Conservation (phyloP, 208 protist genomes). For the Leishmania amazonensis region DNA sequence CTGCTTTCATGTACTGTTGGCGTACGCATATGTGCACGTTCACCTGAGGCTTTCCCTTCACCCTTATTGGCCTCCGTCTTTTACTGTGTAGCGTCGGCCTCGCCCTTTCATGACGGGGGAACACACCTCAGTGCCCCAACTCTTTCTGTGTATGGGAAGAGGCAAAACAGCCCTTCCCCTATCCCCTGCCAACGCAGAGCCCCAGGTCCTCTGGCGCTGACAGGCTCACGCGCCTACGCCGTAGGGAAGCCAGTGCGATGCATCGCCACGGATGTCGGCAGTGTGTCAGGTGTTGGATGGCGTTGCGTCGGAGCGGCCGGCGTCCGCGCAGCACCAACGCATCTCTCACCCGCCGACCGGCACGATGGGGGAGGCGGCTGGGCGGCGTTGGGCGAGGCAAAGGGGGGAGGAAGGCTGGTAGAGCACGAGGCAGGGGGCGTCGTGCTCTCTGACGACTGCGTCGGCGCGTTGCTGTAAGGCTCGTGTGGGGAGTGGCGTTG, state of each 20-base stretch:
- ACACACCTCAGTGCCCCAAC: not conserved
- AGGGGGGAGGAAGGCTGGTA: not conserved
- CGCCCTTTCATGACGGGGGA: not conserved
- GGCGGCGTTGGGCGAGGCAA: not conserved
- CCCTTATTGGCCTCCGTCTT: not conserved
- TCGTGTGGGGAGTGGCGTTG: not conserved
- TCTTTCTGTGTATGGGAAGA: not conserved
- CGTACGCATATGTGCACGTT: not conserved
- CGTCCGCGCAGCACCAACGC: not conserved
- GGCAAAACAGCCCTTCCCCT: not conserved
- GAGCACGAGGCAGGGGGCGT: not conserved
- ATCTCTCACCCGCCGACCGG: not conserved
- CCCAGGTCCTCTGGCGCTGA: not conserved
- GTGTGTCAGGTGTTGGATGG: not conserved
- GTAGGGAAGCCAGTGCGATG: not conserved
- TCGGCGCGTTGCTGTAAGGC: not conserved
- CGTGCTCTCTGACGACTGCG: not conserved
- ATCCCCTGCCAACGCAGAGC: not conserved
- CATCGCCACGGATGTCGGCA: not conserved
- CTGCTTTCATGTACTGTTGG: not conserved
- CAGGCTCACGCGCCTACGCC: not conserved
- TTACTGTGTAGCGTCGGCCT: slow-evolving; percentile 23
- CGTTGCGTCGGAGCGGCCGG: not conserved
- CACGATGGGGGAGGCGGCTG: too few relatives aligned
- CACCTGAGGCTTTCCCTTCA: not conserved